phyloP scores from a whole-genome alignment of 768 basidiomycete genomes.

The Floccularia luteovirens region DNA sequence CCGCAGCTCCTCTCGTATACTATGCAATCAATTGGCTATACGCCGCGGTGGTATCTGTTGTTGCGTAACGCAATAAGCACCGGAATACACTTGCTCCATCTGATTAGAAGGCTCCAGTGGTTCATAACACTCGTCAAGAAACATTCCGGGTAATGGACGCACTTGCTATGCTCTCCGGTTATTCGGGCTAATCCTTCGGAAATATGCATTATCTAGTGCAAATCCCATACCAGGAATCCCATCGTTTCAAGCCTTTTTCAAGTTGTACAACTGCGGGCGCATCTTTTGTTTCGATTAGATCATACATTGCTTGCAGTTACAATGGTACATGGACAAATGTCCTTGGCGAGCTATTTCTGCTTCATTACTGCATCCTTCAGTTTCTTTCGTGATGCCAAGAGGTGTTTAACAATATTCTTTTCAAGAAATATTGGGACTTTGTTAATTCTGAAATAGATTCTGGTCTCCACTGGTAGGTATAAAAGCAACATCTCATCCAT shows the following conservation, averaged over 20 bases:
- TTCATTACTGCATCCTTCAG: constrained; percentile 4
- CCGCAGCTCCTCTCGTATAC: constrained; percentile 15
- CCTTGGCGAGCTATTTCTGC: constrained; percentile 13
- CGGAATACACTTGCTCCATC: too few species aligned
- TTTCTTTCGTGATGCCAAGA: constrained; percentile 10
- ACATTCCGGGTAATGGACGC: too few species aligned
- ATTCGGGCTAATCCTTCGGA: too few species aligned
- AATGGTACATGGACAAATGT: neutral
- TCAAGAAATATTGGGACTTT: constrained; percentile 1
- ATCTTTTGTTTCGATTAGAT: neutral
- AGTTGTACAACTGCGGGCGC: neutral
- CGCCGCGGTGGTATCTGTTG: too few species aligned
- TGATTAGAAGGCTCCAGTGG: too few species aligned
- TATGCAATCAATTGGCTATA: too few species aligned
- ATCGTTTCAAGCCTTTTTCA: too few species aligned
- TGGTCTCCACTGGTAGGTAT: constrained; percentile 6
- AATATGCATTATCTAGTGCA: too few species aligned
- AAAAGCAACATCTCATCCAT: constrained; percentile 5
- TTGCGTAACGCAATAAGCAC: too few species aligned
- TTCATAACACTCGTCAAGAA: too few species aligned
- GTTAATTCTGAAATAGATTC: constrained; percentile 6
- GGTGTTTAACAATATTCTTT: constrained; percentile 2
- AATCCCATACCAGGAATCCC: too few species aligned
- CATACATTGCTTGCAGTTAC: neutral
- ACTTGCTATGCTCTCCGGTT: too few species aligned